Percentiles rank a stretch among this genome's conserved stretches.
phyloP scores from a whole-genome alignment of 164 flowering plant species.

The Paratinospora sagittata region DNA sequence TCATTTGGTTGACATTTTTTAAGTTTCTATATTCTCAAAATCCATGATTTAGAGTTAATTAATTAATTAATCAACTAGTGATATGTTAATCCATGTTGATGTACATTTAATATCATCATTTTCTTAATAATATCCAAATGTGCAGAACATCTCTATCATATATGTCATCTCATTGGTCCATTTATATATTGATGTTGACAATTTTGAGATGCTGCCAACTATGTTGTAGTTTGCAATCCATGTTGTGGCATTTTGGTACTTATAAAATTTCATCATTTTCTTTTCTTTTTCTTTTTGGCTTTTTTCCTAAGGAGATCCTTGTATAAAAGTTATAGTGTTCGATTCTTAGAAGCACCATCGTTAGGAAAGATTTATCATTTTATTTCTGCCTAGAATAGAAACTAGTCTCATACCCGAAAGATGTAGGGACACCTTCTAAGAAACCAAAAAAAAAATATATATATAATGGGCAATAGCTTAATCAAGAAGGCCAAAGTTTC shows the following conservation, averaged over 20 bases:
- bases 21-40: background rate
- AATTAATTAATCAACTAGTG: background rate
- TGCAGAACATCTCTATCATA: background rate
- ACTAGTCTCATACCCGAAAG: too few species aligned
- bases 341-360: too few species aligned
- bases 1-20: background rate
- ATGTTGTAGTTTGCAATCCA: background rate
- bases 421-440: too few species aligned
- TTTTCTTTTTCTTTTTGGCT: too few species aligned
- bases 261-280: background rate
- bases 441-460: too few species aligned
- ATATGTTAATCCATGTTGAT: background rate
- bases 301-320: too few species aligned
- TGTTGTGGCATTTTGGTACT: background rate
- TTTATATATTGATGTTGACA: background rate
- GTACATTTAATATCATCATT: background rate
- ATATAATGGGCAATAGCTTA: background rate
- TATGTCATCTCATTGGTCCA: background rate
- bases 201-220: background rate
- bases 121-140: conserved; percentile 1
- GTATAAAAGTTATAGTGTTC: too few species aligned
- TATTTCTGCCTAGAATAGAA: too few species aligned
- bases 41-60: too few species aligned
- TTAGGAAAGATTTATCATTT: too few species aligned
- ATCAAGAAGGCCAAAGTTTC: background rate